Base-by-base conservation (phyloP, 2,329 filamentous ascomycete species). In the Onygenales sp. region DNA sequence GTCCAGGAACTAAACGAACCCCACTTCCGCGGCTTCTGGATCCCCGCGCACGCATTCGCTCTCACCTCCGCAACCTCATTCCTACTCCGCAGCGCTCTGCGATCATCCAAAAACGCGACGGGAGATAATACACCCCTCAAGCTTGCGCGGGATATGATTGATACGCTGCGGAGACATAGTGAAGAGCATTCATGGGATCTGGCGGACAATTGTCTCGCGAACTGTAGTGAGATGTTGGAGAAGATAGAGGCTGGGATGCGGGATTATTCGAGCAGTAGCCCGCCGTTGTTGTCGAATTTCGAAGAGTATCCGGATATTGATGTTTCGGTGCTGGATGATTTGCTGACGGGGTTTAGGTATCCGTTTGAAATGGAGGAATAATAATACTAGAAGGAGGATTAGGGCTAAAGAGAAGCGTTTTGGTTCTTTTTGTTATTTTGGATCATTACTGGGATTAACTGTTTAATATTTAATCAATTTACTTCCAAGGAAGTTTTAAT, bases 61-160 rank as follows among this genome's bases (percentile, higher is more conserved):
- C 71, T 78, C n/a, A 71, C 75, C 0, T 73, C 75, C 1, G 75
- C 78, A 0, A 72, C 75, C 11, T 78, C 73, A 42, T 78, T 79
- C 41, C 61, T 80, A 32, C 62, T 80, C 7, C 69, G 78, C 2
- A 76, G 73, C 53, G 75, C 73, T 0, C 61, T 80, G 2, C 71
- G 77, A 52, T 27, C 21, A 27, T 70, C 71, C 2, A 72, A 72
- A 52, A 71, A 67, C 8, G 67, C 66, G 0, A 61, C 66, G 1
- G 64, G 65, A 2, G 65, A 70, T 41, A 72, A 69, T 46, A 62
- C 59, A 6, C 73, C 74, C 0, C 62, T 78, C 8, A 63, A 64
- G n/a, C 68, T 77, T 51, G 74, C 76, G 0, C 66, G 63, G 5
- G 70, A 73, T 17, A 64, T 79, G 9, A 62, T 78, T 2, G 56